Percentiles rank a stretch among this genome's conserved stretches.
Evolutionary conservation across 1,284 basidiomycete species (phyloP).

Genomic region (Marasmius fiardii): DNA sequence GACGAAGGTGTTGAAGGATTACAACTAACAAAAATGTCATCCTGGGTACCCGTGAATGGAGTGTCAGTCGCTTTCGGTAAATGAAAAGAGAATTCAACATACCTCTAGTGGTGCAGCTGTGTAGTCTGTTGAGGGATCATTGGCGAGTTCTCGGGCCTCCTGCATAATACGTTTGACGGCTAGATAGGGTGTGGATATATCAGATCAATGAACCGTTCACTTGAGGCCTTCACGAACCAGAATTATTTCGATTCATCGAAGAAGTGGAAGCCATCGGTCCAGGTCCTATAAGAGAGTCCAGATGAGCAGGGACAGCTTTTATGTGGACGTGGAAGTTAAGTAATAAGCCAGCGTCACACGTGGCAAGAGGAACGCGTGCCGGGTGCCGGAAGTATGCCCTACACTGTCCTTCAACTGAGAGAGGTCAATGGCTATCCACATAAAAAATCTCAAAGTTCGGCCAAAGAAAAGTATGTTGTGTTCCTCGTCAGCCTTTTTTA

Average conservation of each 20-base stretch:
- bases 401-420: no score
- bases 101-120: slow-evolving; percentile 87
- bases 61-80: slow-evolving; percentile 11
- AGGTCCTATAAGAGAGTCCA: neutral
- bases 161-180: slow-evolving; percentile 97
- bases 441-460: slow-evolving; percentile 77
- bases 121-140: slow-evolving; percentile 81
- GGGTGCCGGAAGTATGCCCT: no score
- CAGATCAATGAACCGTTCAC: neutral
- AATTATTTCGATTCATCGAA: slow-evolving; percentile 80
- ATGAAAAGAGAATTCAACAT: slow-evolving; percentile 20
- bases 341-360: no score
- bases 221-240: slow-evolving; percentile 43
- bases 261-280: slow-evolving; percentile 33
- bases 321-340: neutral
- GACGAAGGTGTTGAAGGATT: neutral
- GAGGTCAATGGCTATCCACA: slow-evolving; percentile 50
- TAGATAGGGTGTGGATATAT: slow-evolving; percentile 18
- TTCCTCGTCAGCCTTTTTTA: slow-evolving; percentile 5
- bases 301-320: neutral
- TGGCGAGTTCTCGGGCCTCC: slow-evolving; percentile 86
- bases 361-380: no score
- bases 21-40: slow-evolving; percentile 75
- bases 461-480: slow-evolving; percentile 65
- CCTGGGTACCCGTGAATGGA: slow-evolving; percentile 51